phyloP scores from a whole-genome alignment of 2,329 filamentous ascomycete genomes.

The Elsinoe arachidis region DNA sequence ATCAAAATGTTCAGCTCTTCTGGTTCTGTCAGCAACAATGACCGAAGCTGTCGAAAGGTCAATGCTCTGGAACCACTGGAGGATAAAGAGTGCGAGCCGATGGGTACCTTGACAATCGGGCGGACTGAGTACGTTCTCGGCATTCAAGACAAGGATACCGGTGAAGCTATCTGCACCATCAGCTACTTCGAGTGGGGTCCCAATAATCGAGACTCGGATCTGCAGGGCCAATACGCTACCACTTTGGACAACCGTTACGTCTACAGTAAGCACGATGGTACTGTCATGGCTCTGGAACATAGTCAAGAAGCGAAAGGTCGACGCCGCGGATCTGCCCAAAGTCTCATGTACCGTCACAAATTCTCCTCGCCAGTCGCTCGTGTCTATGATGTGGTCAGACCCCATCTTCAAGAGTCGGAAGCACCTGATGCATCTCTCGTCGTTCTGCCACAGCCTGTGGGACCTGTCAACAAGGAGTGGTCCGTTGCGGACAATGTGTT shows the following conservation, averaged over 20 bases:
- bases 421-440: slow-evolving; percentile 62
- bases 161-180: slow-evolving; percentile 74
- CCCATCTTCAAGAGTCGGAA: slow-evolving; percentile 53
- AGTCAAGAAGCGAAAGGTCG: slow-evolving; percentile 32
- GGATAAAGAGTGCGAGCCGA: slow-evolving; percentile 65
- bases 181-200: slow-evolving; percentile 92
- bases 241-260: slow-evolving; percentile 86
- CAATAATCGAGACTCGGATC: slow-evolving; percentile 82
- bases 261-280: slow-evolving; percentile 76
- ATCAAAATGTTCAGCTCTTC: slow-evolving; percentile 75
- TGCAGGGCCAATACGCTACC: slow-evolving; percentile 69
- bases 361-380: slow-evolving; percentile 63
- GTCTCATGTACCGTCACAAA: slow-evolving; percentile 24
- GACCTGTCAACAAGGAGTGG: slow-evolving; percentile 35
- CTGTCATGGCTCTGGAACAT: slow-evolving; percentile 71
- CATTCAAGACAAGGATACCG: slow-evolving; percentile 67
- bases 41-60: slow-evolving; percentile 65
- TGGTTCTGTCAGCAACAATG: slow-evolving; percentile 56
- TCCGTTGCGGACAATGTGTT: slow-evolving; percentile 50
- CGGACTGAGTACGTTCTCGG: slow-evolving; percentile 83
- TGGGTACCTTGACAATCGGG: slow-evolving; percentile 72
- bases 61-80: slow-evolving; percentile 50
- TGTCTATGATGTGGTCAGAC: slow-evolving; percentile 80
- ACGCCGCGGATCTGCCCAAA: slow-evolving; percentile 7
- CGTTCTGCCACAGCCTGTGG: slow-evolving; percentile 76